Evolutionary conservation across 352 stramenopile genomes (phyloP).

Genomic region (Pythium utonaiense): DNA sequence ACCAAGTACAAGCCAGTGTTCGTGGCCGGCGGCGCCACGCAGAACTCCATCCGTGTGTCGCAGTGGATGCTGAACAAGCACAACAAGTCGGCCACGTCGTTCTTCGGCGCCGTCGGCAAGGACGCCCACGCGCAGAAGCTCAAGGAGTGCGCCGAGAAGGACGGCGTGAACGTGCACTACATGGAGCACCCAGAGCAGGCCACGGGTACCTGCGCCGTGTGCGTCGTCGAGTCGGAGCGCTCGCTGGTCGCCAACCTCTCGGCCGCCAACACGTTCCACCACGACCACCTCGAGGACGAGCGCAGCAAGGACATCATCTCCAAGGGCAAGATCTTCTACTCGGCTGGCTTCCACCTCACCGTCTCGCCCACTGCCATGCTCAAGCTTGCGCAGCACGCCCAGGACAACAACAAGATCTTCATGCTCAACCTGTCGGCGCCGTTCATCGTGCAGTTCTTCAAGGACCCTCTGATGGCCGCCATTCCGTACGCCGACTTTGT

Average conservation of each 20-base stretch:
- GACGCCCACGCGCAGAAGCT: conserved; percentile 93
- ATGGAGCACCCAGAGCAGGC: conserved; percentile 91
- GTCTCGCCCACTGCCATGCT: conserved; percentile 94
- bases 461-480: conserved; percentile 91
- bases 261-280: conserved; percentile 98
- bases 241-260: conserved; percentile 97
- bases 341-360: conserved; percentile 98
- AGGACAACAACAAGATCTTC: conserved; percentile 93
- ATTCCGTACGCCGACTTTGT: conserved; percentile 97
- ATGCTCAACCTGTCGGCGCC: conserved; percentile 97
- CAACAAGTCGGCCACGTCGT: conserved; percentile 87
- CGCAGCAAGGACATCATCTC: conserved; percentile 93
- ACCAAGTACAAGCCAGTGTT: conserved; percentile 91
- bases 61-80: conserved; percentile 97
- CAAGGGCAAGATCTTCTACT: conserved; percentile 96
- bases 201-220: conserved; percentile 98
- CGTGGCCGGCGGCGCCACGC: conserved; percentile 97
- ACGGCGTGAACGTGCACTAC: conserved; percentile 97
- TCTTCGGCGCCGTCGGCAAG: conserved; percentile 96
- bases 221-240: conserved; percentile 94
- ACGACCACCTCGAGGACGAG: conserved; percentile 78
- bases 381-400: conserved; percentile 90
- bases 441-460: conserved; percentile 99
- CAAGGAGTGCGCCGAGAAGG: conserved; percentile 89
- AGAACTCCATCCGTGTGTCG: conserved; percentile 99